Evolutionary conservation across 768 basidiomycete species (phyloP).

Genomic region (Fomitopsis pulvina): DNA sequence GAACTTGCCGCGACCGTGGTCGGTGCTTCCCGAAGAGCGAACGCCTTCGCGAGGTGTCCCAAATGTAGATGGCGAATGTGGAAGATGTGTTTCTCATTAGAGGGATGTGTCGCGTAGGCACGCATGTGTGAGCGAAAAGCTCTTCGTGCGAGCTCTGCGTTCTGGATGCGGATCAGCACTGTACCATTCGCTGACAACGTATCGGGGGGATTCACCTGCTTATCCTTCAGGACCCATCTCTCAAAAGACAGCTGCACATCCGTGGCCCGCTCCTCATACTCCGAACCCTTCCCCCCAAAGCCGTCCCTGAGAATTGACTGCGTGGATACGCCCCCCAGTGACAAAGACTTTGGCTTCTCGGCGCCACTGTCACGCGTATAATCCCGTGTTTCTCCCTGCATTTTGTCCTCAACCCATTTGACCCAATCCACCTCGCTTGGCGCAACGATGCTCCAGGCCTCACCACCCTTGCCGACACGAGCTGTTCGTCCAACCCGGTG

Average conservation of each 20-base stretch:
- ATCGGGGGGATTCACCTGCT: constrained; percentile 46
- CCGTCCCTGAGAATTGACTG: constrained; percentile 73
- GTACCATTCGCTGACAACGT: too few species aligned
- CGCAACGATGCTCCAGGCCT: constrained; percentile 89
- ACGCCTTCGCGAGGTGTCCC: constrained; percentile 90
- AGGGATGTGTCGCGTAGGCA: constrained; percentile 95
- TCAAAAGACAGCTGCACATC: constrained; percentile 95
- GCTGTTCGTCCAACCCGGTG: constrained; percentile 97
- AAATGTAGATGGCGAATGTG: constrained; percentile 92
- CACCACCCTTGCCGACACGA: constrained; percentile 90
- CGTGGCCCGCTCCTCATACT: constrained; percentile 87
- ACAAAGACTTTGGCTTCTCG: constrained; percentile 31
- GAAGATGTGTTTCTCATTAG: constrained; percentile 94
- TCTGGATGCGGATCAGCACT: too few species aligned
- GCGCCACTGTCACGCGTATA: constrained; percentile 10
- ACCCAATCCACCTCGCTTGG: constrained; percentile 90
- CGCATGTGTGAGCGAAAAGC: constrained; percentile 92
- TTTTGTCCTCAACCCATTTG: constrained; percentile 79
- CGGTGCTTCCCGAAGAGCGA: constrained; percentile 85
- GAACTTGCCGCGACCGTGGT: constrained; percentile 24
- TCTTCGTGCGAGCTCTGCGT: constrained; percentile 67
- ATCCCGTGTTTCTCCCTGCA: constrained; percentile 46
- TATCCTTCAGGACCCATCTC: constrained; percentile 76
- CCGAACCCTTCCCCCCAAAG: constrained; percentile 76
- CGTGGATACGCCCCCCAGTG: constrained; percentile 53